These are phyloP conservation scores for Sugiyamaella castrensis DNA, from an alignment of 1,139 yeast genomes.

Conservation along the genomic window DNA sequence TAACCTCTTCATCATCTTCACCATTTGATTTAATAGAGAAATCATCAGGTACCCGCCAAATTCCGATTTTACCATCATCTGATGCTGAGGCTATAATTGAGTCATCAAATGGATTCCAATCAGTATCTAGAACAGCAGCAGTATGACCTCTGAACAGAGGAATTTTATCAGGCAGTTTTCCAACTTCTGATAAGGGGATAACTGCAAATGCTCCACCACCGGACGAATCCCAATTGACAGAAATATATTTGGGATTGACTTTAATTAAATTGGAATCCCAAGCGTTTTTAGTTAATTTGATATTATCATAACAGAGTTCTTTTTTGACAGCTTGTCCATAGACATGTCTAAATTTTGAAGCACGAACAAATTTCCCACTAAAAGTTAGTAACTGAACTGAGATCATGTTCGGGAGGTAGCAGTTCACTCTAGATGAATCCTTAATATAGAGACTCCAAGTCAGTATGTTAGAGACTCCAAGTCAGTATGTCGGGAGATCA, in stretches of 20 bases:
- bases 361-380: slow-evolving; percentile 92
- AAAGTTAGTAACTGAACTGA: no score
- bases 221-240: slow-evolving; percentile 90
- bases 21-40: slow-evolving; percentile 58
- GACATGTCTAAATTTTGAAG: slow-evolving; percentile 94
- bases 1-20: slow-evolving; percentile 49
- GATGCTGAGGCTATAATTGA: slow-evolving; percentile 77
- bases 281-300: slow-evolving; percentile 67
- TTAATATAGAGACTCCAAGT: no score
- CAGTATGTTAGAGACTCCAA: no score
- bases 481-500: no score
- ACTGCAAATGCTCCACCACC: slow-evolving; percentile 98
- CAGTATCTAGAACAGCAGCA: slow-evolving; percentile 92
- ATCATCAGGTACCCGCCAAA: slow-evolving; percentile 84
- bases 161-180: slow-evolving; percentile 92
- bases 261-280: slow-evolving; percentile 81
- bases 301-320: slow-evolving; percentile 84
- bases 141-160: slow-evolving; percentile 95
- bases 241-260: slow-evolving; percentile 76
- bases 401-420: no score
- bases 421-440: no score
- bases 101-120: slow-evolving; percentile 85
- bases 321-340: slow-evolving; percentile 89
- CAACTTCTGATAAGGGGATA: slow-evolving; percentile 78
- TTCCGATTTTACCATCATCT: slow-evolving; percentile 83